Evolutionary conservation across 129 eudicot species (phyloP).

Genomic region (Artemisia annua): DNA sequence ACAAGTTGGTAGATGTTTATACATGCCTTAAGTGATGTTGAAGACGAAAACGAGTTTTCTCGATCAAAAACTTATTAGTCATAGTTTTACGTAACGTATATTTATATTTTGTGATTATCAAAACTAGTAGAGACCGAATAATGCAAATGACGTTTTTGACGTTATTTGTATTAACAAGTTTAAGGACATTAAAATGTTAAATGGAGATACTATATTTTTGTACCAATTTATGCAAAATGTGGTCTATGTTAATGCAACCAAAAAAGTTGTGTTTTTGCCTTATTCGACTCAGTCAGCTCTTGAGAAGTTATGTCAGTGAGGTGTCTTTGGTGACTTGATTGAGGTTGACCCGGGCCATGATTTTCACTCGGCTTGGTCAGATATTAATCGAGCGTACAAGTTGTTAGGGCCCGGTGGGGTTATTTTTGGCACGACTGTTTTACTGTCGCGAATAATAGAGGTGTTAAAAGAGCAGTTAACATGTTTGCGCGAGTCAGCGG

Average conservation of each 20-base stretch:
- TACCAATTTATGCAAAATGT: slow-evolving; percentile 88
- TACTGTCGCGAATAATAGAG: slow-evolving; percentile 53
- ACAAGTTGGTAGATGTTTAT: no score
- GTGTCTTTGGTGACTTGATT: slow-evolving; percentile 63
- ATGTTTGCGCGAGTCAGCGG: slow-evolving; percentile 58
- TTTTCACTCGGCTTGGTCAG: slow-evolving; percentile 90
- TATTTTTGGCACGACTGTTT: slow-evolving; percentile 68
- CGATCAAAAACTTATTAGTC: no score
- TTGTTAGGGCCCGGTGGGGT: slow-evolving; percentile 70
- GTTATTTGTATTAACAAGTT: no score
- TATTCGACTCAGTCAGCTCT: slow-evolving; percentile 64
- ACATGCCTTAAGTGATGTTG: no score
- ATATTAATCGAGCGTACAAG: slow-evolving; percentile 71
- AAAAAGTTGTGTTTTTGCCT: slow-evolving; percentile 46
- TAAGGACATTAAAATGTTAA: slow-evolving; percentile 39
- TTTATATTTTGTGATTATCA: no score
- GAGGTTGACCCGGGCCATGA: slow-evolving; percentile 82
- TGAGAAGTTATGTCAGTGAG: slow-evolving; percentile 70
- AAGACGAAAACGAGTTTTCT: no score
- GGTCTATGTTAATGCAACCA: slow-evolving; percentile 41
- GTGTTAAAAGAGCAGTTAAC: slow-evolving; percentile 65
- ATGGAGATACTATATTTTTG: slow-evolving; percentile 59
- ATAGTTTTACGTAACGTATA: no score
- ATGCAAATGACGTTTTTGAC: no score
- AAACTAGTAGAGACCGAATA: no score